Percentiles rank a stretch among this genome's conserved stretches.
phyloP scores from a whole-genome alignment of 371 early-diverging fungal species.

The Rhizopus stolonifer region DNA sequence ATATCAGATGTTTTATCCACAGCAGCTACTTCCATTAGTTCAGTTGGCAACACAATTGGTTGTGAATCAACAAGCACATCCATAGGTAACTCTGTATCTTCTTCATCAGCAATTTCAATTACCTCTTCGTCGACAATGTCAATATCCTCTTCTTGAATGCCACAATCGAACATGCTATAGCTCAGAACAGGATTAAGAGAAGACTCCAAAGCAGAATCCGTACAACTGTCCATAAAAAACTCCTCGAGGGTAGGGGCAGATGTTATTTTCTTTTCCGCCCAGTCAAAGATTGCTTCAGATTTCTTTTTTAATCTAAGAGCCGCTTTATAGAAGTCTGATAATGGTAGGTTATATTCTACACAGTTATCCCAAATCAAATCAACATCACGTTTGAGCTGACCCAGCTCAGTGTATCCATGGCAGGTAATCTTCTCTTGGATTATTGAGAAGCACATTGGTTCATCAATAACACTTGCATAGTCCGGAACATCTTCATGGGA shows the following conservation, averaged over 20 bases:
- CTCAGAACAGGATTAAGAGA: no score
- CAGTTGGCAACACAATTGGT: no score
- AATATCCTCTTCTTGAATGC: not conserved
- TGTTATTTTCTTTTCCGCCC: conserved; percentile 4
- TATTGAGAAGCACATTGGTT: conserved; percentile 59
- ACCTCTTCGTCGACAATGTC: not conserved
- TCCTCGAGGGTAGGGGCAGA: not conserved
- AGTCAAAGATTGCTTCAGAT: conserved; percentile 2
- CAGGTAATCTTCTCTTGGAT: conserved; percentile 42
- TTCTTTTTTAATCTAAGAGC: conserved; percentile 38
- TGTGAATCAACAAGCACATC: no score
- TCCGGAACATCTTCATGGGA: conserved; percentile 75
- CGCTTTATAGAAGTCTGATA: conserved; percentile 67
- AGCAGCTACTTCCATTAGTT: no score
- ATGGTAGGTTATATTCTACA: conserved; percentile 70
- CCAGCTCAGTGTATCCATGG: conserved; percentile 36
- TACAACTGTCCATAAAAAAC: conserved; percentile 1
- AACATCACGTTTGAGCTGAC: conserved; percentile 55
- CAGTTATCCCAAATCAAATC: conserved; percentile 74
- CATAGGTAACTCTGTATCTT: no score
- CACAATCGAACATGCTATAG: conserved; percentile 16
- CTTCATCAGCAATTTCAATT: no score
- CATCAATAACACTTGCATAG: conserved; percentile 69
- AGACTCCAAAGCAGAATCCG: no score
- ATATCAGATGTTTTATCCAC: not conserved